Base-by-base conservation (phyloP, 805 yeast genomes). In the Starmerella cellae region DNA sequence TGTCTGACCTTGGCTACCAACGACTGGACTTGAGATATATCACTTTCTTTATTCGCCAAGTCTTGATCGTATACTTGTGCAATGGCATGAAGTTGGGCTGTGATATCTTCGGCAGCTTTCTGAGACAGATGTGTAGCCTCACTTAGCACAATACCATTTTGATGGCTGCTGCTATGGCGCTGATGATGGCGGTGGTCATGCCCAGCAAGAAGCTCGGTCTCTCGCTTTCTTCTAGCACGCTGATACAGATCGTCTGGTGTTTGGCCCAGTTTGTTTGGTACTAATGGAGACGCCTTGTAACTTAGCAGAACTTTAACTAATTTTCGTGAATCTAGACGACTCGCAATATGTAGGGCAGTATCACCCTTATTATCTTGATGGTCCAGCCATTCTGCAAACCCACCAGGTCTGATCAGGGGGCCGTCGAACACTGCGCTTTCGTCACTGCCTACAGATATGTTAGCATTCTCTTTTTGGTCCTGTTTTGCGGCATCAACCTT, bases 311-410 rank as follows among this genome's bases (percentile, higher is more conserved):
- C 59, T 28, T 63, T 62, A 22, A 67, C 62, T 23, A 75, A 60
- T 27, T 60, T 59, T 13, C 68, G 58, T 39, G 78, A 72, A 3
- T 71, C 70, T 8, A 73, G 63, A 29, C 74, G 67, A 14, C 75
- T 73, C 0, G 94, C 85, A 35, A 88, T 65, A 54, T 84, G 94
- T 38, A 85, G 63, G 5, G 93, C 83, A 0, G 95, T 83, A 52
- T 85, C 83, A 4, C 96, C 96, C 46, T 75, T 69, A 19, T 67
- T 69, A 60, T 91, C 97, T 55, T 75, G 82, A 52, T 78, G 85
- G 55, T 83, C 81, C 14, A 75, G 51, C 54, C 73, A 55, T 75
- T 77, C 22, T 68, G 66, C 41, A 19, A 43, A 19, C 11, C 39
- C 45, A 10, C 9, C 11, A 16, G 45, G 38, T 1, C 42, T 24